Evolutionary conservation across 768 basidiomycete species (phyloP).

Genomic region (Suillus ampliporus): DNA sequence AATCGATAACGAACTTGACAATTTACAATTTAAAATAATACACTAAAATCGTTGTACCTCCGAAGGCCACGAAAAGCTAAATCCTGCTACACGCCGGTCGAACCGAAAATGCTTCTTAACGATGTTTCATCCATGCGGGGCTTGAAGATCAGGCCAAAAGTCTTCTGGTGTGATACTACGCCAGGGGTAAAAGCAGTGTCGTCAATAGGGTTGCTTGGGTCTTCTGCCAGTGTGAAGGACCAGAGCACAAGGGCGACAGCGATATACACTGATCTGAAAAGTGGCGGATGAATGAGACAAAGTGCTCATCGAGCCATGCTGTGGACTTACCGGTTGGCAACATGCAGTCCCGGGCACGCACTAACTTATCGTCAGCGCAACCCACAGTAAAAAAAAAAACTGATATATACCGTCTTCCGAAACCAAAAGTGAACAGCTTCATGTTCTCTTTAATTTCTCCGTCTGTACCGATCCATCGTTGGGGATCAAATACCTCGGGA

Average conservation of each 20-base stretch:
- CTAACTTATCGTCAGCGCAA: conserved; percentile 28
- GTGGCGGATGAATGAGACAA: not conserved
- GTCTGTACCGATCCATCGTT: conserved; percentile 54
- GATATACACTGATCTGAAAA: conserved; percentile 62
- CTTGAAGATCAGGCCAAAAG: conserved; percentile 62
- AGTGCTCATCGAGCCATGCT: not conserved
- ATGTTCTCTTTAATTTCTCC: conserved; percentile 51
- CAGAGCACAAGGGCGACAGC: conserved; percentile 67
- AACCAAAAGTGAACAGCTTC: conserved; percentile 54
- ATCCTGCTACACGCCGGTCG: not conserved
- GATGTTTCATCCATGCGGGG: conserved; percentile 41
- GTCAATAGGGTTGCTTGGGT: conserved; percentile 60
- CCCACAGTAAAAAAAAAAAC: not conserved
- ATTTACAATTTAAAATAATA: not conserved
- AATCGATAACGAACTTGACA: too few relatives aligned
- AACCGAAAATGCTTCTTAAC: conserved; percentile 9
- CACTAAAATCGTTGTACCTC: not conserved
- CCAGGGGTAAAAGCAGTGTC: conserved; percentile 64
- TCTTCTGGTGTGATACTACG: conserved; percentile 65
- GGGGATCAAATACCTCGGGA: conserved; percentile 58
- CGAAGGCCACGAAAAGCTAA: not conserved
- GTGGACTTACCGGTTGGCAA: conserved; percentile 33
- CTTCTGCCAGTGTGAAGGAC: conserved; percentile 59
- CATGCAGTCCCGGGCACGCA: conserved; percentile 63
- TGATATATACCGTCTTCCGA: conserved; percentile 47